These are phyloP conservation scores for Gleditsia sinensis DNA, from an alignment of 306 rosid species.

Conservation along the genomic window DNA sequence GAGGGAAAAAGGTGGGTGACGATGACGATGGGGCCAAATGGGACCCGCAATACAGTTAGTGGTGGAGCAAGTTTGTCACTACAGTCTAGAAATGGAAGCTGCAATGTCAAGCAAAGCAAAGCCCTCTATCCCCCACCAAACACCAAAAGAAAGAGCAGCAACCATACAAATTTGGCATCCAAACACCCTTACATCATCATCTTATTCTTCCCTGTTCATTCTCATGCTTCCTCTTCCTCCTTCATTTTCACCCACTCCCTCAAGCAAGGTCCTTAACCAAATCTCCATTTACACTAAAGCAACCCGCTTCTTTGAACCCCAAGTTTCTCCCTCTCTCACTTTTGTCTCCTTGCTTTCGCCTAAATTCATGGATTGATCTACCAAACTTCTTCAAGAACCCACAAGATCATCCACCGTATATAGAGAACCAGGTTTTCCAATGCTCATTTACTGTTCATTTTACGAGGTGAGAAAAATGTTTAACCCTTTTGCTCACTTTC, in stretches of 20 bases:
- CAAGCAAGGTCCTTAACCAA: no score
- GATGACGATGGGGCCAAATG: conserved; percentile 29
- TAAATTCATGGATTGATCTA: conserved; percentile 35
- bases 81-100: conserved; percentile 67
- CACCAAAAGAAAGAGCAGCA: no score
- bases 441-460: background rate
- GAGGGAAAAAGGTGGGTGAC: no score
- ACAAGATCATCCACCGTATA: background rate
- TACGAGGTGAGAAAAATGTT: conserved; percentile 14
- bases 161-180: conserved; percentile 40
- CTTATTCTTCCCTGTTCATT: conserved; percentile 38
- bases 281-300: no score
- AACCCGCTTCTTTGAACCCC: conserved; percentile 11
- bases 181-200: conserved; percentile 41
- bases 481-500: no score
- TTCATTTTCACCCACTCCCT: conserved; percentile 54
- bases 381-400: conserved; percentile 11
- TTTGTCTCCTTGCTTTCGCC: conserved; percentile 24
- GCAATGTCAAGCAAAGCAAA: conserved; percentile 63
- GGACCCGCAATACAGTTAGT: conserved; percentile 52
- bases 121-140: no score
- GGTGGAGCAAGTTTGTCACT: conserved; percentile 47
- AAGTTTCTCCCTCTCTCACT: conserved; percentile 42
- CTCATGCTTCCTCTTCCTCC: conserved; percentile 31
- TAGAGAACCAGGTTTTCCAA: background rate